Base-by-base conservation (phyloP, 2,329 filamentous ascomycete species). In the Lasiodiplodia sp. region DNA sequence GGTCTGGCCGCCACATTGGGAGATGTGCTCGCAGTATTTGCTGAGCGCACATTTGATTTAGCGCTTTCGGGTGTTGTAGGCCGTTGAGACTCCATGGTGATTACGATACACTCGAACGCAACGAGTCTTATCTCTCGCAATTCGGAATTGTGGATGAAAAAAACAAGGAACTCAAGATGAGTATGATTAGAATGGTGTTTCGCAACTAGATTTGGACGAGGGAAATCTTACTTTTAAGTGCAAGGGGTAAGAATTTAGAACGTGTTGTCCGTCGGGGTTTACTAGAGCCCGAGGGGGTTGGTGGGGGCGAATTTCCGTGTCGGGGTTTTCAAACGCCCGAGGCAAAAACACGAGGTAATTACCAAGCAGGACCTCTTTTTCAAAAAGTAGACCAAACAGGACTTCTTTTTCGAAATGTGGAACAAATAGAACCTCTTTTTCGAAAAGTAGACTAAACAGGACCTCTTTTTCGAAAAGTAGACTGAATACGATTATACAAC, bases 231-330 rank as follows among this genome's bases (percentile, higher is more conserved):
- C 52, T 37, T 56, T 56, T 37, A 56, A 37, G 52, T 31, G 16
- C 21, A 56, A 4, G 52, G 23, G 14, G 52, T 16, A 34, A 25
- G 5, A n/a, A 8, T 56, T 37, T 7, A 25, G 7, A 18, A 28
- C n/a, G 6, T 37, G 31, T 56, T 37, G 52, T 56, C 28, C 18
- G 28, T 56, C 52, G 52, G 52, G 52, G 52, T 31, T 56, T 56
- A 56, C 23, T n/a, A 56, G 52, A 56, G 25, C 52, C 52, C 52
- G 52, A 56, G 52, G 21, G 23, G 52, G 28, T 34, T 56, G 7
- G 52, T 37, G 52, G 52, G 52, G 52, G 52, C 52, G 28, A 25
- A 34, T 56, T 56, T 28, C 31, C 21, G 52, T 2, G 28, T n/a
- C 52, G 52, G 52, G 28, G 1, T 37, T 56, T 56, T 37, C 52